Evolutionary conservation across 2,329 filamentous ascomycete genomes (phyloP).

Genomic region (Knufia fluminis): DNA sequence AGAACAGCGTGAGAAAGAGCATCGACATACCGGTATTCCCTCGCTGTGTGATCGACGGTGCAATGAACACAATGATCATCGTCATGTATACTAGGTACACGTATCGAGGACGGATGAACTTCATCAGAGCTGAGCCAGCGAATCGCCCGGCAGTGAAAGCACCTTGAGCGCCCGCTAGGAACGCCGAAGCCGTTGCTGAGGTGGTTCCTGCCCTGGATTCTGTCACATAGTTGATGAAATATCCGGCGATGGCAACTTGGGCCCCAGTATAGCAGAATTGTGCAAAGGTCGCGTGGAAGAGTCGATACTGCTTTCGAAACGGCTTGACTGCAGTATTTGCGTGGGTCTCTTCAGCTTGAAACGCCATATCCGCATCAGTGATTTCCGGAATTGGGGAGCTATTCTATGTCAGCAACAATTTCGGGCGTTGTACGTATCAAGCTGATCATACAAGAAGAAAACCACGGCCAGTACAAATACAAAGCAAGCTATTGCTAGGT

Average conservation of each 20-base stretch:
- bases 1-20: constrained; percentile 64
- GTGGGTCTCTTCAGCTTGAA: constrained; percentile 49
- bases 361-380: constrained; percentile 58
- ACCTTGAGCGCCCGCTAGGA: constrained; percentile 65
- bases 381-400: constrained; percentile 58
- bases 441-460: constrained; percentile 45
- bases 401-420: neutral
- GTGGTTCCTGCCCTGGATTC: constrained; percentile 48
- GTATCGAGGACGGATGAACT: constrained; percentile 56
- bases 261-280: constrained; percentile 75
- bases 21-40: constrained; percentile 43
- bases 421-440: neutral
- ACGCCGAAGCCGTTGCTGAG: constrained; percentile 52
- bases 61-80: constrained; percentile 50
- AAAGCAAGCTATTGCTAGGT: constrained; percentile 65
- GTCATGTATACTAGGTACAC: constrained; percentile 61
- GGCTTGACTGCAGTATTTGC: constrained; percentile 50
- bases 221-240: constrained; percentile 63
- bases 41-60: constrained; percentile 32
- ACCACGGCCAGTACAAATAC: constrained; percentile 55
- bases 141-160: constrained; percentile 66
- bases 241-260: constrained; percentile 49
- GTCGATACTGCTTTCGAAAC: constrained; percentile 59
- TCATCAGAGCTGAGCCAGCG: constrained; percentile 56
- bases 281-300: constrained; percentile 66